These are phyloP conservation scores for Kodamaea fungicola DNA, from an alignment of 1,139 yeast genomes.

Conservation along the genomic window DNA sequence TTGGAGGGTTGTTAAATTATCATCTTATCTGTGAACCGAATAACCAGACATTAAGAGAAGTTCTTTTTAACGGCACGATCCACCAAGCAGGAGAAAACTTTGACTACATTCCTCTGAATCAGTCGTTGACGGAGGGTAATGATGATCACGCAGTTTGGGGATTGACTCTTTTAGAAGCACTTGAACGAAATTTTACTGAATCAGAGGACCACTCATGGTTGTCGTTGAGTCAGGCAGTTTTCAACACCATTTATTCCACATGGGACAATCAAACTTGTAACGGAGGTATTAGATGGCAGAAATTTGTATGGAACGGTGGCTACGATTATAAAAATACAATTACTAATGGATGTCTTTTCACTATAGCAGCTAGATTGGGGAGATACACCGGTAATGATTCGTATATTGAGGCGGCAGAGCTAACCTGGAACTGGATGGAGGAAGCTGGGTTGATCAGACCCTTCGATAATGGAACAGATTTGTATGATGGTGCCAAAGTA, in stretches of 20 bases:
- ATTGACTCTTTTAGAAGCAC: constrained; percentile 7
- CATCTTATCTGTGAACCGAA: constrained; percentile 12
- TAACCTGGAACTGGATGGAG: constrained; percentile 63
- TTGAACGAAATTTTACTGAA: constrained; percentile 6
- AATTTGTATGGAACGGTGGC: constrained; percentile 66
- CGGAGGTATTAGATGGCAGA: constrained; percentile 68
- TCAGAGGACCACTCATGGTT: constrained; percentile 8
- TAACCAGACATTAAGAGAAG: constrained; percentile 10
- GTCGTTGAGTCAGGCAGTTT: constrained; percentile 6
- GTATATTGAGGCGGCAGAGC: constrained; percentile 61
- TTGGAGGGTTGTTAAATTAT: constrained; percentile 16
- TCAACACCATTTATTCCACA: constrained; percentile 6
- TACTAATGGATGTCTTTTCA: constrained; percentile 71
- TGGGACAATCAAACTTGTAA: constrained; percentile 9
- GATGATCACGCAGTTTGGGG: constrained; percentile 11
- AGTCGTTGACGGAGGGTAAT: constrained; percentile 7
- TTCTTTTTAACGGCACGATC: constrained; percentile 13
- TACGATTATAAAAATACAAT: constrained; percentile 73
- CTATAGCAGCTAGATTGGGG: constrained; percentile 69
- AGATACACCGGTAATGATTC: constrained; percentile 59
- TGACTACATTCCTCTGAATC: constrained; percentile 13
- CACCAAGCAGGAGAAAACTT: constrained; percentile 13
- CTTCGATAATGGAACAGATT: constrained; percentile 3
- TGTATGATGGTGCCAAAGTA: constrained; percentile 9
- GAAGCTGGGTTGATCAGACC: constrained; percentile 36